Percentiles rank a stretch among this genome's conserved stretches.
Conservation (phyloP, 2,329 filamentous ascomycete species). For the Lecanicillium sp. region DNA sequence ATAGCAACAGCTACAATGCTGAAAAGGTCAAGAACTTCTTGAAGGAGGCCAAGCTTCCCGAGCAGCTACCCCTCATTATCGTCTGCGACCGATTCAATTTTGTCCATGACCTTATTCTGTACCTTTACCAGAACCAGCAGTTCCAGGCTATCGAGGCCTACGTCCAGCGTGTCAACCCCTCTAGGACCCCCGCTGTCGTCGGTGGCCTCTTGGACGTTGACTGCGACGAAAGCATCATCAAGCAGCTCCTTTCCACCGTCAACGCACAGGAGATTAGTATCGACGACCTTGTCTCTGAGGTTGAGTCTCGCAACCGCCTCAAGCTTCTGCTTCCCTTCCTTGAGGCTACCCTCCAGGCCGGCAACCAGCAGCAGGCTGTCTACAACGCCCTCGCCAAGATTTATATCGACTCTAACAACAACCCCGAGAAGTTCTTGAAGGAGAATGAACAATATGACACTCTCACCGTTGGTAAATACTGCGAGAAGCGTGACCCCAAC, state of each 20-base stretch:
- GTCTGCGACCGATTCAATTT: constrained; percentile 99
- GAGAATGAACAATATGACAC: constrained; percentile 97
- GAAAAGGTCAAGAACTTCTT: constrained; percentile 99
- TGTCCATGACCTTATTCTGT: constrained; percentile 90
- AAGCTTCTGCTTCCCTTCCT: constrained; percentile 96
- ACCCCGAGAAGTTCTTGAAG: constrained; percentile 94
- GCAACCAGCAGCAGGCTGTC: constrained; percentile 92
- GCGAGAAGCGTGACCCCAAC: constrained; percentile 96
- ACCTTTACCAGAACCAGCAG: constrained; percentile 97
- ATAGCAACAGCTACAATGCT: constrained; percentile 81
- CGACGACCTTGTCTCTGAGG: constrained; percentile 85
- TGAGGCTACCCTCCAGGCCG: constrained; percentile 78
- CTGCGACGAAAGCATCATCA: constrained; percentile 94
- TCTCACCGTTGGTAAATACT: constrained; percentile 89
- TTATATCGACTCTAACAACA: constrained; percentile 98
- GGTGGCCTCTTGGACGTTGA: constrained; percentile 93
- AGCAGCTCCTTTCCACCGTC: constrained; percentile 78
- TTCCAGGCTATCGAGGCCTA: constrained; percentile 99
- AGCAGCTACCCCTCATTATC: constrained; percentile 94
- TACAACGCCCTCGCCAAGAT: constrained; percentile 98
- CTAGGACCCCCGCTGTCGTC: constrained; percentile 83
- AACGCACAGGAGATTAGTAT: constrained; percentile 81
- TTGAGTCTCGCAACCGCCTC: constrained; percentile 90
- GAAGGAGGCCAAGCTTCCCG: constrained; percentile 85
- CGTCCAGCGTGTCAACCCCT: constrained; percentile 91